Percentiles rank a stretch among this genome's conserved stretches.
phyloP scores from a whole-genome alignment of 1,284 basidiomycete species.

The Ustilago crameri region DNA sequence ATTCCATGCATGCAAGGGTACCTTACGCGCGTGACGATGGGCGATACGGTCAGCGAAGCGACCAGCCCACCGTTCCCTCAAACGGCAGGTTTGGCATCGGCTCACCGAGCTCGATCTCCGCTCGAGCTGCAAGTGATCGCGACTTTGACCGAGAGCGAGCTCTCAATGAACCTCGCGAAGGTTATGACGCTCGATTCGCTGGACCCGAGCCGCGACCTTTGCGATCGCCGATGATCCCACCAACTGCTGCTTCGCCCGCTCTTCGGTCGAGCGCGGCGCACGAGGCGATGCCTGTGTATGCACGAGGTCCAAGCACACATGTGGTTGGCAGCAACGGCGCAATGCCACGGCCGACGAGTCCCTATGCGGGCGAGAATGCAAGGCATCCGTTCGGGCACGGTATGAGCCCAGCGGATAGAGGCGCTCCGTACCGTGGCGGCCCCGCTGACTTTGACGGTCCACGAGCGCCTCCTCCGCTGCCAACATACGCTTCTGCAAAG shows the following conservation, averaged over 20 bases:
- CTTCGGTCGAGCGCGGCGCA: constrained; percentile 17
- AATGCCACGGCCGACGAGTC: constrained; percentile 9
- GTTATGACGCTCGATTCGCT: constrained; percentile 16
- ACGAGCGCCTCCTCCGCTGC: constrained; percentile 19
- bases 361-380: constrained; percentile 12
- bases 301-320: constrained; percentile 5
- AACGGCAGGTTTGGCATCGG: constrained; percentile 19
- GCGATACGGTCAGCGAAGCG: constrained; percentile 26
- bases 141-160: constrained; percentile 32
- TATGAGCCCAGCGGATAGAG: constrained; percentile 9
- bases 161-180: constrained; percentile 13
- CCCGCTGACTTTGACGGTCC: constrained; percentile 7
- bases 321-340: constrained; percentile 21
- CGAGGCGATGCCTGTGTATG: constrained; percentile 29
- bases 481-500: constrained; percentile 22
- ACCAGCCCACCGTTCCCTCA: constrained; percentile 24
- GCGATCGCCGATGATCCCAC: constrained; percentile 19
- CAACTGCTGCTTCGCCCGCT: constrained; percentile 20
- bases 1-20: constrained; percentile 5
- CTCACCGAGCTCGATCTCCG: constrained; percentile 23
- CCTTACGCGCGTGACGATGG: constrained; percentile 17
- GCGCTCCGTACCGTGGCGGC: constrained; percentile 10
- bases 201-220: constrained; percentile 17
- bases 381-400: constrained; percentile 15
- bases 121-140: constrained; percentile 18